phyloP scores from a whole-genome alignment of 2,329 filamentous ascomycete genomes.

The Didymella lethalis region DNA sequence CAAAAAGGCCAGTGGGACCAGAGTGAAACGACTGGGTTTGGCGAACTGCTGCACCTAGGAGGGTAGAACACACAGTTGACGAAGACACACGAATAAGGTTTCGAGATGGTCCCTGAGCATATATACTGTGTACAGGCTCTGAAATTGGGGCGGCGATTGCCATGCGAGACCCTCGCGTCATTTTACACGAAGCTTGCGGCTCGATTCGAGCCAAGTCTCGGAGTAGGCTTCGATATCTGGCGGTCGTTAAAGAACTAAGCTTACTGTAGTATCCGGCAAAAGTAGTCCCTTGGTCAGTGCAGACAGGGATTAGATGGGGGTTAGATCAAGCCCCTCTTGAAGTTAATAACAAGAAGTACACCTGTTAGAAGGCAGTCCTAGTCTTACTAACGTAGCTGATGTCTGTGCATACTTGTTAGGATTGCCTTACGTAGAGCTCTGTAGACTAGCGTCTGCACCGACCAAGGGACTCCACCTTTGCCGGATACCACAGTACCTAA shows the following conservation, averaged over 20 bases:
- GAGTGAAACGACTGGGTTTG: constrained; percentile 11
- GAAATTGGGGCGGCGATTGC: constrained; percentile 12
- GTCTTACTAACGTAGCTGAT: too few relatives aligned
- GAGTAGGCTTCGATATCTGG: constrained; percentile 6
- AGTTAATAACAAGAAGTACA: too few relatives aligned
- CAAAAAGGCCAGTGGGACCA: constrained; percentile 6
- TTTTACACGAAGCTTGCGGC: constrained; percentile 9
- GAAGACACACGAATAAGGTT: constrained; percentile 8
- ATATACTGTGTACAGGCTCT: constrained; percentile 22
- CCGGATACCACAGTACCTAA: background rate
- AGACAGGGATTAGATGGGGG: too few relatives aligned
- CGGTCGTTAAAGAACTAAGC: constrained; percentile 8
- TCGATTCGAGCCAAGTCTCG: constrained; percentile 8
- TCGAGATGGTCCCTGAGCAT: constrained; percentile 5
- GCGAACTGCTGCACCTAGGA: constrained; percentile 1
- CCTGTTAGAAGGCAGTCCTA: too few relatives aligned
- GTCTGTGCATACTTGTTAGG: too few relatives aligned
- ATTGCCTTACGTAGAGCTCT: too few relatives aligned
- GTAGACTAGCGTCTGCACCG: too few relatives aligned
- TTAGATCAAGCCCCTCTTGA: too few relatives aligned
- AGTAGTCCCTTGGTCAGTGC: too few relatives aligned
- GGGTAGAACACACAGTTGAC: constrained; percentile 1
- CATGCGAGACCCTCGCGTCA: constrained; percentile 15
- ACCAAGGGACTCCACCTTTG: too few relatives aligned
- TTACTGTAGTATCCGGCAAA: background rate